Evolutionary conservation across 805 yeast species (phyloP), one percentile per base, ranked within the genome.

Genomic region (Starmerella apis): DNA sequence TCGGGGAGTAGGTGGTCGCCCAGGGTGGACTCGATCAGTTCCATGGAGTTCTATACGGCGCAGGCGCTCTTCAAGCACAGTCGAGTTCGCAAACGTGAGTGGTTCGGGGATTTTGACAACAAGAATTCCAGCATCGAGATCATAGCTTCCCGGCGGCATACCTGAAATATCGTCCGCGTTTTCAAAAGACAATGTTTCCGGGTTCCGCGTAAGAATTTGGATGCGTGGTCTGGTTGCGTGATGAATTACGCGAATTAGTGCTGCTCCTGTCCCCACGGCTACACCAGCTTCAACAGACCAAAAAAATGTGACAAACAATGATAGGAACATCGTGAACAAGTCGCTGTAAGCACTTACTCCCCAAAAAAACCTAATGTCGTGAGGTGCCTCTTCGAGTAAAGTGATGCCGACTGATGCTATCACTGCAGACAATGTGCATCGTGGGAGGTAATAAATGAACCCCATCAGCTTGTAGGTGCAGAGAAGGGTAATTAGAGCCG

Each of bases 241-340:
- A 56, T 78, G 82, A 27, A 87, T 75, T 4, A 90, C 88, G 50
- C 94, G 70, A 30, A 88, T 71, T 18, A 90, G 68, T 37, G 94
- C 86, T 57, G 86, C 84, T 0, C 78, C 77, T 43, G 85, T 79
- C 0, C 98, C 97, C n/a, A 86, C 75, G 2, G 83, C 79, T 43
- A 92, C 86, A 1, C 98, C 97, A 14, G 83, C 79, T 64, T 90
- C 95, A 63, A 88, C 80, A 0, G 96, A 86, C 63, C 75, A 80
- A 57, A 79, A 75, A 20, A 83, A 61, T 0, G 94, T 81, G 1
- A 80, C 73, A 1, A 72, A 36, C 6, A 83, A 69, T 0, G 92
- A 83, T n/a, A 82, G 69, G 14, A 70, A 65, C 58, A 85, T 78
- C 0, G 88, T 80, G 5, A 77, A 63, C 3, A 90, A 63, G 60